Conservation (phyloP, 202 grass and related monocot genomes). For the Bolboschoenoplectus hybrid region DNA sequence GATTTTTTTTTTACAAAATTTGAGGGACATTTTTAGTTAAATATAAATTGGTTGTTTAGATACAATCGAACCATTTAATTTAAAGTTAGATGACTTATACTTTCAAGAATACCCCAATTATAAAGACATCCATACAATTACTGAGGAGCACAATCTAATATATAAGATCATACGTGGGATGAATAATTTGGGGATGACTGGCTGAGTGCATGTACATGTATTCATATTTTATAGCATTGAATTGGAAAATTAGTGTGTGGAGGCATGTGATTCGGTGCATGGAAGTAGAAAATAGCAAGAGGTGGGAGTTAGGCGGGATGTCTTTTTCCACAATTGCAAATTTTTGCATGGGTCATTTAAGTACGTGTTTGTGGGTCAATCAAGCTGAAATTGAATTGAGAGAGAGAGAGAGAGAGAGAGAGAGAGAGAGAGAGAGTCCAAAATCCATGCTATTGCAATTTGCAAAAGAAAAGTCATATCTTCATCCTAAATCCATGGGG, state of each 20-base stretch:
- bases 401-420: not conserved
- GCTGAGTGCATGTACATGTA: too few relatives aligned
- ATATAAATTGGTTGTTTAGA: too few relatives aligned
- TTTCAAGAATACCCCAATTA: too few relatives aligned
- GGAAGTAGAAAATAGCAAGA: not conserved
- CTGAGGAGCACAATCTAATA: too few relatives aligned
- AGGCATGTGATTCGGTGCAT: constrained; percentile 35
- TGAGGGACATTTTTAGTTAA: too few relatives aligned
- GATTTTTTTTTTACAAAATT: too few relatives aligned
- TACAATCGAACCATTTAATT: too few relatives aligned
- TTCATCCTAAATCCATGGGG: constrained; percentile 24
- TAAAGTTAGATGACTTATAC: too few relatives aligned
- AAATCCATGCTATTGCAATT: not conserved
- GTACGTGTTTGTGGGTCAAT: not conserved
- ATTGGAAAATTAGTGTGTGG: not conserved
- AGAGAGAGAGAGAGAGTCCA: not conserved
- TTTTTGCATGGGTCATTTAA: constrained; percentile 23
- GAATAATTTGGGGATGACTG: too few relatives aligned
- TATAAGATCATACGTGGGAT: too few relatives aligned
- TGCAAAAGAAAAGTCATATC: not conserved
- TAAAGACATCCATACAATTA: too few relatives aligned
- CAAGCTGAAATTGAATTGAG: not conserved
- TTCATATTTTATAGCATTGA: not conserved
- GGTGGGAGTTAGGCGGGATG: constrained; percentile 5
- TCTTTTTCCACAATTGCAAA: constrained; percentile 24